Evolutionary conservation across 2,329 filamentous ascomycete species (phyloP), one percentile per base, ranked within the genome.

Genomic region (Truncatella angustata): DNA sequence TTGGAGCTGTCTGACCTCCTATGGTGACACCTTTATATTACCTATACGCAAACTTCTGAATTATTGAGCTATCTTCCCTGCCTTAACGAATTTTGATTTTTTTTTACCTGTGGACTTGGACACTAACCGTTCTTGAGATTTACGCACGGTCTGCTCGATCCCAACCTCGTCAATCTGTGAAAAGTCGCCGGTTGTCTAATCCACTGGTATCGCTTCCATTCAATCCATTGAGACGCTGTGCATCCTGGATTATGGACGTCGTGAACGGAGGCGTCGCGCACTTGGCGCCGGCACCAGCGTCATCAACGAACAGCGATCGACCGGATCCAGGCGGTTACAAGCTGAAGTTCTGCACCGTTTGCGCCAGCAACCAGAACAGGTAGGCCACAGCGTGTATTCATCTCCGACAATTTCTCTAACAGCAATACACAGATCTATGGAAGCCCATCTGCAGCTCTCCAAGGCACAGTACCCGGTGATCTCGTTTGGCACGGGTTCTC

Each of bases 331-430:
- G 75, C n/a, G 82, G 79, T 49, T 96, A 86, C 79, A 96, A 94
- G 73, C 81, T 99, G 56, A 95, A 90, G 67, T 97, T 97, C 73
- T 97, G 92, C 77, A 97, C 94, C 3, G 93, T 99, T n/a, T 99
- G 94, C 73, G 94, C 94, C 6, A 96, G 91, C 65, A 99, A 99
- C 65, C 91, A 99, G 71, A 99, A 99, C 67, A 86, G 94, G 84
- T 96, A 78, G 57, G 79, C 64, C 11, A 4, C 28, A n/a, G 9
- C 26, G n/a, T 32, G 30, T 24, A 46, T 10, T 23, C 23, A 18
- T 35, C n/a, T n/a, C 7, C 9, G 10, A 23, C 9, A 12, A 12
- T 14, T 40, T 20, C 5, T 21, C 37, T 44, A 28, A 44, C 24
- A 11, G 10, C 40, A n/a, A n/a, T 26, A 9, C 4, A 12, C 11